Conservation (phyloP, 1,139 yeast species). For the Protomyces pachydermus region DNA sequence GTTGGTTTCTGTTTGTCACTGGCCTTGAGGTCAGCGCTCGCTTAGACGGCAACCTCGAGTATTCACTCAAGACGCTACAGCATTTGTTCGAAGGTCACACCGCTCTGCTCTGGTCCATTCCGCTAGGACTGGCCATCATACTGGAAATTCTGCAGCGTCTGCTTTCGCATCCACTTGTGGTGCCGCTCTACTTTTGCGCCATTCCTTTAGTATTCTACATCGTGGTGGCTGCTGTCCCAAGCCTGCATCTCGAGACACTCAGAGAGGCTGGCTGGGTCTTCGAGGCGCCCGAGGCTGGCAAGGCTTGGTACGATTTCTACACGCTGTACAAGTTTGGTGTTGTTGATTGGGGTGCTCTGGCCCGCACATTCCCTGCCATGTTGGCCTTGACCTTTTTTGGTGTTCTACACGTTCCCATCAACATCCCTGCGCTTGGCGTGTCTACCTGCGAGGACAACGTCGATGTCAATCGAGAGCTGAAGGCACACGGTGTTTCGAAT, state of each 20-base stretch:
- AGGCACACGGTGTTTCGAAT: slow-evolving; percentile 94
- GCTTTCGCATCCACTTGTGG: slow-evolving; percentile 65
- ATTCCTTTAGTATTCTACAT: slow-evolving; percentile 68
- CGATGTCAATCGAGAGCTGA: slow-evolving; percentile 86
- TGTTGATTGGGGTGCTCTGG: slow-evolving; percentile 68
- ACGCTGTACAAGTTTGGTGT: slow-evolving; percentile 58
- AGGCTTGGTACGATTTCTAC: slow-evolving; percentile 89
- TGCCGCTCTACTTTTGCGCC: slow-evolving; percentile 72
- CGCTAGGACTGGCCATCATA: slow-evolving; percentile 57
- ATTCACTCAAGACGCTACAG: slow-evolving; percentile 51
- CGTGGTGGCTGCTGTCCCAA: slow-evolving; percentile 59
- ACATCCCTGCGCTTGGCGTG: slow-evolving; percentile 94
- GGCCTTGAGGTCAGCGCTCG: slow-evolving; percentile 87
- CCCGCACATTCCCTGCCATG: slow-evolving; percentile 82
- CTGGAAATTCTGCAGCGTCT: slow-evolving; percentile 59
- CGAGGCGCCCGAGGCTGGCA: slow-evolving; percentile 54
- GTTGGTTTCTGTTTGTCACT: slow-evolving; percentile 81
- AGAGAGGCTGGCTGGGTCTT: slow-evolving; percentile 83
- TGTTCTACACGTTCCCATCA: slow-evolving; percentile 90
- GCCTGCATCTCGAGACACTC: slow-evolving; percentile 56
- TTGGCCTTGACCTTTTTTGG: slow-evolving; percentile 93
- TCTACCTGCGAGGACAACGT: slow-evolving; percentile 72
- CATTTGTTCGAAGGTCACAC: slow-evolving; percentile 38
- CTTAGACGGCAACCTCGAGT: slow-evolving; percentile 65
- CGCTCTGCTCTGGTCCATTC: slow-evolving; percentile 66